Evolutionary conservation across 768 basidiomycete genomes (phyloP).

Genomic region (Zangia roseola): DNA sequence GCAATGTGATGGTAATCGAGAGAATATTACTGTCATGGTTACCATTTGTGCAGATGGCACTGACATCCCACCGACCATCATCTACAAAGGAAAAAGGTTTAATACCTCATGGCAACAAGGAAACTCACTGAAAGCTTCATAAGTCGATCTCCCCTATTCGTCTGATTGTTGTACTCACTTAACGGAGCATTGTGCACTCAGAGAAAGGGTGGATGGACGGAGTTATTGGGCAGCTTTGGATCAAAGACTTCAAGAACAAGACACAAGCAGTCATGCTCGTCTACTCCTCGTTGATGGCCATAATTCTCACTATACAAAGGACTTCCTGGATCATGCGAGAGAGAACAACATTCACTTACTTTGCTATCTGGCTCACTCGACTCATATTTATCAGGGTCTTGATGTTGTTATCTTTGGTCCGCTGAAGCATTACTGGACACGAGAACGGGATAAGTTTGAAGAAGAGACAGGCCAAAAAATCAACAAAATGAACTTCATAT

Average conservation of each 20-base stretch:
- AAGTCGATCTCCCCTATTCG: too few relatives aligned
- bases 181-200: too few relatives aligned
- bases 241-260: too few relatives aligned
- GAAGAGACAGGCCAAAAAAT: not conserved
- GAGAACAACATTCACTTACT: conserved; percentile 39
- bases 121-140: conserved; percentile 17
- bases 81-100: conserved; percentile 24
- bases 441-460: conserved; percentile 13
- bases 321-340: conserved; percentile 39
- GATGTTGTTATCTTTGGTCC: conserved; percentile 38
- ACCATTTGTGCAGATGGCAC: conserved; percentile 46
- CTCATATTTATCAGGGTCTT: conserved; percentile 37
- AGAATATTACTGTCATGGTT: conserved; percentile 30
- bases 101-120: conserved; percentile 17
- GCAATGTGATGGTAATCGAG: conserved; percentile 14
- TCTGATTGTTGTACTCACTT: too few relatives aligned
- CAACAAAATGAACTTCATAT: conserved; percentile 10
- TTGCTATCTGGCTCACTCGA: conserved; percentile 38
- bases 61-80: conserved; percentile 35
- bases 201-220: too few relatives aligned
- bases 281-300: conserved; percentile 49
- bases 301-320: conserved; percentile 39
- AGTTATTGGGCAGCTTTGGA: too few relatives aligned
- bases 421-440: conserved; percentile 32
- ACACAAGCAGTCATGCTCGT: conserved; percentile 25